phyloP scores from a whole-genome alignment of 495 filamentous ascomycete species.

The Xylaria bambusicola region DNA sequence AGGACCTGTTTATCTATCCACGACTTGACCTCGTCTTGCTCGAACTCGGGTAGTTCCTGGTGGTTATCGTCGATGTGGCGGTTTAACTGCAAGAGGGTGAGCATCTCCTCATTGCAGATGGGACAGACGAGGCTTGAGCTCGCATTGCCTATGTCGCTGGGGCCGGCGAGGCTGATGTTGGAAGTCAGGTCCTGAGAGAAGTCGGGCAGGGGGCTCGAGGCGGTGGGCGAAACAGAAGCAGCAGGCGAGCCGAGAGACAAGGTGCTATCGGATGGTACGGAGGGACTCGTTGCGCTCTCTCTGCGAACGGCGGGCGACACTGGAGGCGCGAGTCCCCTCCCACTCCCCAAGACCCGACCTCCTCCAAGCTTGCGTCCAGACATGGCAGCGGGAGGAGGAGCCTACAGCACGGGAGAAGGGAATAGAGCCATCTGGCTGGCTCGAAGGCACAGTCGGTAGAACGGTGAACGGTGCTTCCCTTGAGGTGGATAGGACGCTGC shows the following conservation, averaged over 20 bases:
- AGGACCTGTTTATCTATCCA: slow-evolving; percentile 98
- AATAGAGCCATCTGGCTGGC: slow-evolving; percentile 17
- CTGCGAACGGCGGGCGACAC: slow-evolving; percentile 29
- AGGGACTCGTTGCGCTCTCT: slow-evolving; percentile 44
- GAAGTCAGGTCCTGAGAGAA: slow-evolving; percentile 48
- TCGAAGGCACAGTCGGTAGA: neutral
- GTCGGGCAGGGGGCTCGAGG: slow-evolving; percentile 39
- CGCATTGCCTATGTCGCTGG: slow-evolving; percentile 40
- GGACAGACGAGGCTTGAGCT: slow-evolving; percentile 75
- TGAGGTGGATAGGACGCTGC: too few relatives aligned
- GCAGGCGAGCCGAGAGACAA: slow-evolving; percentile 49
- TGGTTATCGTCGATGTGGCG: slow-evolving; percentile 94
- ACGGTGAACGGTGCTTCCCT: neutral
- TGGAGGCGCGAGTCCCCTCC: slow-evolving; percentile 72
- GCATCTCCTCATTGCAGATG: slow-evolving; percentile 97
- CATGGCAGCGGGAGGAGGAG: slow-evolving; percentile 49
- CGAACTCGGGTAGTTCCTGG: slow-evolving; percentile 87
- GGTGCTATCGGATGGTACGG: slow-evolving; percentile 56
- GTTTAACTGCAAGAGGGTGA: slow-evolving; percentile 91
- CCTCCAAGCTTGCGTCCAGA: slow-evolving; percentile 82
- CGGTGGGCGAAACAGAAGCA: slow-evolving; percentile 31
- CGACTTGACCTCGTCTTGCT: slow-evolving; percentile 95
- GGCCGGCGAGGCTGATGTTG: slow-evolving; percentile 49
- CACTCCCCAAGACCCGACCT: slow-evolving; percentile 84
- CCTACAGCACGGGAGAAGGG: too few relatives aligned